Evolutionary conservation across 257 asterid species (phyloP).

Genomic region (Gardenia jasminoides): DNA sequence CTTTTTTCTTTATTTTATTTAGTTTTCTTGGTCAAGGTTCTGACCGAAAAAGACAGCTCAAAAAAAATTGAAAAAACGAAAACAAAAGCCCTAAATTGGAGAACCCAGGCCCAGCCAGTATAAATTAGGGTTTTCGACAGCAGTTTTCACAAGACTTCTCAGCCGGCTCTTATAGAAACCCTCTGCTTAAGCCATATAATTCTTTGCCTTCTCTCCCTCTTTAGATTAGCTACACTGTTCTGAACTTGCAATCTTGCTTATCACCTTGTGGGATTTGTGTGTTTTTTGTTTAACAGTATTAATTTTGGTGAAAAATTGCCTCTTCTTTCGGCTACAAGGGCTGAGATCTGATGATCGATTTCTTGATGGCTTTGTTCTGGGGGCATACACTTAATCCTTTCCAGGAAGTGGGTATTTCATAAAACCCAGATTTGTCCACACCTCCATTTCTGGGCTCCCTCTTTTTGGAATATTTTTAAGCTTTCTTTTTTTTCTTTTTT

Average conservation of each 20-base stretch:
- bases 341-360: slow-evolving; percentile 50
- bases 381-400: slow-evolving; percentile 41
- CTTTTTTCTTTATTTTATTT: no score
- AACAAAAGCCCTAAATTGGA: neutral
- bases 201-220: neutral
- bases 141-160: neutral
- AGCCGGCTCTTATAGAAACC: neutral
- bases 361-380: slow-evolving; percentile 80
- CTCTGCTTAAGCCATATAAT: no score
- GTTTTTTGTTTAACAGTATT: neutral
- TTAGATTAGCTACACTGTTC: neutral
- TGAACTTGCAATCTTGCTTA: neutral
- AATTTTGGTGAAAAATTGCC: slow-evolving; percentile 26
- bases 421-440: slow-evolving; percentile 18
- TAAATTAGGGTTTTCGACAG: neutral
- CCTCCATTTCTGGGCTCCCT: slow-evolving; percentile 43
- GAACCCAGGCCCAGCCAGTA: neutral
- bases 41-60: no score
- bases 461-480: slow-evolving; percentile 48
- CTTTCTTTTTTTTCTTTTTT: no score
- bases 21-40: no score
- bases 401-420: slow-evolving; percentile 21
- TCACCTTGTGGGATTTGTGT: neutral
- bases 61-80: neutral
- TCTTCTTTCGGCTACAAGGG: slow-evolving; percentile 75